These are phyloP conservation scores for Akanthomyces muscarius DNA, from an alignment of 2,329 filamentous ascomycete species.

Conservation along the genomic window DNA sequence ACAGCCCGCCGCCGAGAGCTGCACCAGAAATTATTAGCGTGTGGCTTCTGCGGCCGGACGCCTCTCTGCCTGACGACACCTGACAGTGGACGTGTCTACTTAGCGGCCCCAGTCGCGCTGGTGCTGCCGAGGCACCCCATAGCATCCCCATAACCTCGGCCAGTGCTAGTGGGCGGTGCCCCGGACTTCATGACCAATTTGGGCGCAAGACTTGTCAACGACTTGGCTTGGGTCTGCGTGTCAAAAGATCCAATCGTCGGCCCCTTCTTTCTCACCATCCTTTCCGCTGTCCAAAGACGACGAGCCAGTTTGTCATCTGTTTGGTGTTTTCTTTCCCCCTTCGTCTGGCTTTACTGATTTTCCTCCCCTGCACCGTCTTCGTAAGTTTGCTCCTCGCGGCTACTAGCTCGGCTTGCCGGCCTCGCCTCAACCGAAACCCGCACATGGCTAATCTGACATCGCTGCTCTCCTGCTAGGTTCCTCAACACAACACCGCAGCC, in stretches of 20 bases:
- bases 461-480: neutral
- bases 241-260: slow-evolving; percentile 9
- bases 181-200: slow-evolving; percentile 14
- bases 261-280: neutral
- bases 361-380: neutral
- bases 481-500: slow-evolving; percentile 28
- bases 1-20: neutral
- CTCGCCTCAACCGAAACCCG: neutral
- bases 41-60: neutral
- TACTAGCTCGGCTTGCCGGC: neutral
- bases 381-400: neutral
- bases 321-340: neutral
- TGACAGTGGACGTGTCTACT: neutral
- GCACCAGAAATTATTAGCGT: neutral
- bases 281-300: slow-evolving; percentile 8
- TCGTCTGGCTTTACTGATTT: neutral
- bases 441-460: neutral
- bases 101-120: neutral
- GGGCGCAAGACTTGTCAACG: slow-evolving; percentile 5
- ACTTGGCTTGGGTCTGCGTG: neutral
- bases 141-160: slow-evolving; percentile 14
- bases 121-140: slow-evolving; percentile 15
- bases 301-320: slow-evolving; percentile 7
- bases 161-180: slow-evolving; percentile 11
- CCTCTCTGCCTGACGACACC: neutral